Conservation (phyloP, 805 yeast species). For the Candida chauliodis region DNA sequence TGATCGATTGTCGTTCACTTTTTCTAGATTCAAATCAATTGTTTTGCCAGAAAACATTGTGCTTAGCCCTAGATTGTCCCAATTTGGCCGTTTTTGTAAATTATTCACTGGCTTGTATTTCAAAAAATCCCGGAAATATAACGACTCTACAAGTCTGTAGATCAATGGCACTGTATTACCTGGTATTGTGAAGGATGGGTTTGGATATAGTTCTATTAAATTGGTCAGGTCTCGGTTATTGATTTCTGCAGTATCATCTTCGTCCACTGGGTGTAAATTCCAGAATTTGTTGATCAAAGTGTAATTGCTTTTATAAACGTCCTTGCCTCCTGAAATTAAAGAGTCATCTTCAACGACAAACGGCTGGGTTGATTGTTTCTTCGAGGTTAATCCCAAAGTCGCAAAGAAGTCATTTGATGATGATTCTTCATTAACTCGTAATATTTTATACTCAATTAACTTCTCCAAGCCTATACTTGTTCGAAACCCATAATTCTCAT, state of each 20-base stretch:
- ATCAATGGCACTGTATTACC: slow-evolving; percentile 75
- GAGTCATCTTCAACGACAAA: slow-evolving; percentile 13
- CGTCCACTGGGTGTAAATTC: slow-evolving; percentile 44
- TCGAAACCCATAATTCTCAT: slow-evolving; percentile 63
- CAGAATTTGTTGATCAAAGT: slow-evolving; percentile 41
- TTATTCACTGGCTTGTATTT: slow-evolving; percentile 37
- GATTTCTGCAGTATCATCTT: slow-evolving; percentile 11
- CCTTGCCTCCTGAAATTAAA: slow-evolving; percentile 29
- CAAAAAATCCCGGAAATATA: slow-evolving; percentile 56
- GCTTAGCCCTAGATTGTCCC: slow-evolving; percentile 42
- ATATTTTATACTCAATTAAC: slow-evolving; percentile 46
- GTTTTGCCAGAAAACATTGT: slow-evolving; percentile 41
- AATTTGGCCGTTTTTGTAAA: slow-evolving; percentile 34
- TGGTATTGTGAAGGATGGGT: slow-evolving; percentile 65
- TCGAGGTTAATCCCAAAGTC: slow-evolving; percentile 13
- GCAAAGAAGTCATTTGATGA: slow-evolving; percentile 21
- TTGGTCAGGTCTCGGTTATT: background rate
- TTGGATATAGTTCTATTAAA: slow-evolving; percentile 36
- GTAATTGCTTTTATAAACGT: slow-evolving; percentile 29
- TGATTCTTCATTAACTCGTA: slow-evolving; percentile 27
- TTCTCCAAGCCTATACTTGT: slow-evolving; percentile 46
- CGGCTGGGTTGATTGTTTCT: slow-evolving; percentile 9
- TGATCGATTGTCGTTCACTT: slow-evolving; percentile 12
- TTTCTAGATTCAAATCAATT: slow-evolving; percentile 33
- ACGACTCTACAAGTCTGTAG: slow-evolving; percentile 63